Percentiles rank a stretch among this genome's conserved stretches.
These are phyloP conservation scores for Raffaelea arxii DNA, from an alignment of 2,329 filamentous ascomycete species.

Conservation along the genomic window DNA sequence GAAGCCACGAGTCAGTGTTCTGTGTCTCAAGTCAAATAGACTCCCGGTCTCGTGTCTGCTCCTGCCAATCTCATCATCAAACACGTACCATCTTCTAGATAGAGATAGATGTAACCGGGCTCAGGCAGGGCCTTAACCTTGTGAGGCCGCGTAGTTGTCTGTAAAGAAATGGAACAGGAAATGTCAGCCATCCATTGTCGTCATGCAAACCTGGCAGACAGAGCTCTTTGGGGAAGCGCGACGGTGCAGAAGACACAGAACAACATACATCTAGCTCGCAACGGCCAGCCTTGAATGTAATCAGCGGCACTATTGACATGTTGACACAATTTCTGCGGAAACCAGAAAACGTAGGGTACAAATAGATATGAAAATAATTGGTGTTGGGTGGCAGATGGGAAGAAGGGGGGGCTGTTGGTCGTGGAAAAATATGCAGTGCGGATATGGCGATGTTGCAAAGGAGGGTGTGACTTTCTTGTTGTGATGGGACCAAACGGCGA, in stretches of 20 bases:
- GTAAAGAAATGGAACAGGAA: background rate
- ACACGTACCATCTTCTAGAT: slow-evolving; percentile 69
- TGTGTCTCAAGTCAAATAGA: too few relatives aligned
- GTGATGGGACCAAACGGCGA: background rate
- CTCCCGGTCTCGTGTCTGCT: too few relatives aligned
- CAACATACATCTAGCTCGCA: slow-evolving; percentile 72
- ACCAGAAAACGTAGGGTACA: background rate
- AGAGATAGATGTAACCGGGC: slow-evolving; percentile 85
- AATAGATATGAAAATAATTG: background rate
- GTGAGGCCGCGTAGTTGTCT: slow-evolving; percentile 32
- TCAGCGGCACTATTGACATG: slow-evolving; percentile 79
- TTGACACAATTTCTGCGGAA: background rate
- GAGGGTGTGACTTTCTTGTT: too few relatives aligned
- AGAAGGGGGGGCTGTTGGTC: too few relatives aligned
- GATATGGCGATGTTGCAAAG: too few relatives aligned
- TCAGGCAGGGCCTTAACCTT: slow-evolving; percentile 65
- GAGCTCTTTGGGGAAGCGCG: background rate
- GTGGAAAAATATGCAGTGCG: too few relatives aligned
- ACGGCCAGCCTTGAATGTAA: slow-evolving; percentile 92
- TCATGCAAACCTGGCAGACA: too few relatives aligned
- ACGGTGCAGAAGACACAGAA: slow-evolving; percentile 6
- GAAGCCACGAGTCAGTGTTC: too few relatives aligned
- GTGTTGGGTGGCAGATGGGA: background rate
- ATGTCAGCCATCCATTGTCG: too few relatives aligned
- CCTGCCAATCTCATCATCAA: background rate